phyloP scores from a whole-genome alignment of 306 rosid species.

The Lotus japonicus region DNA sequence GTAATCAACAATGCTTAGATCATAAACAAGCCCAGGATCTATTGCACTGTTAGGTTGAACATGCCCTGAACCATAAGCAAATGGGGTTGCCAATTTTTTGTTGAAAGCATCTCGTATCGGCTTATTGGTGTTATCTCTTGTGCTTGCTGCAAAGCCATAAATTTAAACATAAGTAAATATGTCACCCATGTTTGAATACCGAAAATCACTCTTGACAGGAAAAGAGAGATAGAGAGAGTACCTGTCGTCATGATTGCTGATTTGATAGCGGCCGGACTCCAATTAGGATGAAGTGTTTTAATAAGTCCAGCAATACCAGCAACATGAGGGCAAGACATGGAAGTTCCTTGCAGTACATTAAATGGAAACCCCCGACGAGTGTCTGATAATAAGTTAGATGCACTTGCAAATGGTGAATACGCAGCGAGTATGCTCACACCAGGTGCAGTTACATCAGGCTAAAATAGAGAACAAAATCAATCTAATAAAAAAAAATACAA shows the following conservation, averaged over 20 bases:
- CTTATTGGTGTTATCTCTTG: slow-evolving; percentile 29
- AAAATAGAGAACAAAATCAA: background rate
- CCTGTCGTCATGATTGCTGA: slow-evolving; percentile 71
- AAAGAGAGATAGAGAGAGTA: background rate
- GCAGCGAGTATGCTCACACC: slow-evolving; percentile 51
- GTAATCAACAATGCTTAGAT: slow-evolving; percentile 20
- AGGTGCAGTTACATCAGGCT: slow-evolving; percentile 47
- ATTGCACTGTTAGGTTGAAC: slow-evolving; percentile 43
- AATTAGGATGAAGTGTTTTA: slow-evolving; percentile 34
- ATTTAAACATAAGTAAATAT: background rate
- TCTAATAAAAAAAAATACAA: background rate
- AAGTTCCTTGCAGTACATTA: slow-evolving; percentile 44
- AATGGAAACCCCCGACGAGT: slow-evolving; percentile 32
- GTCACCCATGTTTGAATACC: too few relatives aligned
- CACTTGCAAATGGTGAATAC: slow-evolving; percentile 24
- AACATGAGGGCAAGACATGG: slow-evolving; percentile 42
- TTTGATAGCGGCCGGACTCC: slow-evolving; percentile 36
- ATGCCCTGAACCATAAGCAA: slow-evolving; percentile 63
- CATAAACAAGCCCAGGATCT: slow-evolving; percentile 37
- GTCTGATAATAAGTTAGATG: slow-evolving; percentile 24
- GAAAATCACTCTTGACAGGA: too few relatives aligned
- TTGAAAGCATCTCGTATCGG: slow-evolving; percentile 29
- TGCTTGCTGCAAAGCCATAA: slow-evolving; percentile 32
- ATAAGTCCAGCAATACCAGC: slow-evolving; percentile 30
- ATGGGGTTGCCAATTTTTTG: slow-evolving; percentile 31